Evolutionary conservation across 805 yeast species (phyloP), one percentile per base, ranked within the genome.

Genomic region (Candida chauliodis): DNA sequence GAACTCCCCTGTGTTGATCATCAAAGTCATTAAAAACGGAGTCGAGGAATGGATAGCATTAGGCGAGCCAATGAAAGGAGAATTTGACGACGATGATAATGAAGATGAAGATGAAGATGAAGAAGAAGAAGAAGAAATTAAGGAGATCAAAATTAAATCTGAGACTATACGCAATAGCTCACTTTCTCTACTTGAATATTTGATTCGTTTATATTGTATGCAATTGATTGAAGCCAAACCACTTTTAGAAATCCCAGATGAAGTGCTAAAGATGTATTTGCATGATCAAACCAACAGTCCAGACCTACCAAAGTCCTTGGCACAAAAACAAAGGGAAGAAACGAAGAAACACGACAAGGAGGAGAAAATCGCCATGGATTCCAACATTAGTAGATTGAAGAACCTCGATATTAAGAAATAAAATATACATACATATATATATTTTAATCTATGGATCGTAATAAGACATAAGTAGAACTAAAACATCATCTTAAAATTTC

Each of bases 1-100:
- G 28, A 69, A 69, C 31, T 61, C 78, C 0, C 88, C 93, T 0
- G 91, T 84, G 0, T 60, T 84, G 37, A 80, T 84, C 1, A 51
- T 84, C 24, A 85, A 84, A 48, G 52, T 69, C 3, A 30, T 41
- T 9, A 41, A 42, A 25, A 40, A 40, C 6, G 45, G 40, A 4
- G 40, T 34, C 8, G 58, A 64, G n/a, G 68, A 64, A 29, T 78
- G 81, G 80, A 43, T 73, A 17, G 83, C 79, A 3, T 56, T 74
- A 24, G 81, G 79, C 2, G 67, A 61, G 30, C 67, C 42, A 11
- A 34, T 41, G 28, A 32, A 39, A 13, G 50, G 52, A 8, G 51
- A 50, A 38, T 47, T 53, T 37, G 50, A 46, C 20, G 44, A 61
- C 29, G 64, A 60, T 11, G 62, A 51, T 27, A 59, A 46, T 8